Evolutionary conservation across 768 basidiomycete species (phyloP), one percentile per base, ranked within the genome.

Genomic region (Tricholoma bakamatsutake): DNA sequence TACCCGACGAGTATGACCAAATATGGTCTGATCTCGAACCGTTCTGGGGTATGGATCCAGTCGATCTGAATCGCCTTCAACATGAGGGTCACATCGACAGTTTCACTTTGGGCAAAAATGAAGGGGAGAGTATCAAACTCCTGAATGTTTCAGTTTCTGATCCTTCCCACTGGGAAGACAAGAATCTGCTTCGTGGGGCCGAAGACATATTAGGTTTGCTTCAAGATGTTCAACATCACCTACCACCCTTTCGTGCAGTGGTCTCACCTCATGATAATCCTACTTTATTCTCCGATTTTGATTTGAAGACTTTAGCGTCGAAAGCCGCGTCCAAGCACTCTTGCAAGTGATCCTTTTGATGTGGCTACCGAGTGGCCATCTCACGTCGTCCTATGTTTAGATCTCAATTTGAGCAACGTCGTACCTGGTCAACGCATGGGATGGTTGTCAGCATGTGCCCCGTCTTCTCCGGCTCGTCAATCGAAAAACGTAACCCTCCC

Each of bases 1-100:
- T 35, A 13, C 34, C 34, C 94, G 42, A 78, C 88, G 40, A 40
- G 40, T 83, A 81, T 60, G 80, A 82, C 61, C 75, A 77, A 53
- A 80, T 83, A 52, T 59, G 67, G 57, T 62, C 57, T 13, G 73
- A 78, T 57, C 58, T 80, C 7, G 67, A 72, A 30, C 78, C 76
- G 0, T 78, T 74, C 63, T 76, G 73, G 71, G 78, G 72, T 8
- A 60, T 77, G 34, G 55, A 61, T 7, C 76, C 77, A 6, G 43
- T 49, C 0, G 68, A 69, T 40, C 62, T 78, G 1, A 62, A 62
- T 30, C 46, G 34, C 6, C 57, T 71, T 15, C 71, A 69, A 17
- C 66, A 62, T 55, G 73, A 76, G 57, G 40, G 45, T 10, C 61
- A 67, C 27, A 40, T 58, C 11, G 69, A 76, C 49, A 68, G 68